Evolutionary conservation across 2,329 filamentous ascomycete genomes (phyloP).

Genomic region (Hypoxylon rubiginosum): DNA sequence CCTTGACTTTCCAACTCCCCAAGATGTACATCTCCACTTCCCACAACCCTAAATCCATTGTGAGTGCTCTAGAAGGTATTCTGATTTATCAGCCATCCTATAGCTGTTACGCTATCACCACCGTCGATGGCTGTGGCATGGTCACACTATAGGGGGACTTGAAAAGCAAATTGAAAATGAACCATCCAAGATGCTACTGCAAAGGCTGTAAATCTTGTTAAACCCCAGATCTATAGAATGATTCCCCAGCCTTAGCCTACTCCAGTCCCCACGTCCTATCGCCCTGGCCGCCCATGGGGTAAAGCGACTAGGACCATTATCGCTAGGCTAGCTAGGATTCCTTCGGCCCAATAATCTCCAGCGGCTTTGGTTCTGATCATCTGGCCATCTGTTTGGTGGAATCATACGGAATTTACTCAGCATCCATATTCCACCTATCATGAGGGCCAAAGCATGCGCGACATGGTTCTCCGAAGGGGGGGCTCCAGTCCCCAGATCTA

Average conservation of each 20-base stretch:
- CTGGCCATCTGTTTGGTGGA: constrained; percentile 42
- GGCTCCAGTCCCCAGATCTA: constrained; percentile 36
- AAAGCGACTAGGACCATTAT: constrained; percentile 20
- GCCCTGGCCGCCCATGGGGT: constrained; percentile 41
- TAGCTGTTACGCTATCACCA: constrained; percentile 2
- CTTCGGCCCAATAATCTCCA: constrained; percentile 30
- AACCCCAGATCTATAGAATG: constrained; percentile 25
- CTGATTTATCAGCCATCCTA: constrained; percentile 4
- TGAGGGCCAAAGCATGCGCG: constrained; percentile 4
- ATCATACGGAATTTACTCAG: constrained; percentile 28
- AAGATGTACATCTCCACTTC: constrained; percentile 30
- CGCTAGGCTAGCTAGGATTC: constrained; percentile 16
- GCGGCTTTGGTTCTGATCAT: constrained; percentile 21
- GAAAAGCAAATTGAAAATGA: not conserved
- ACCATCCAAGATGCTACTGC: not conserved
- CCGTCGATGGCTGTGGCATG: not conserved
- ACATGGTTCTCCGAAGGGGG: constrained; percentile 12
- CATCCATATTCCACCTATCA: constrained; percentile 41
- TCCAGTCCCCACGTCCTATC: constrained; percentile 32
- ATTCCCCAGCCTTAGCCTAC: constrained; percentile 31
- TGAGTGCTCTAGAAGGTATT: constrained; percentile 16
- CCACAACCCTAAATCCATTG: constrained; percentile 33
- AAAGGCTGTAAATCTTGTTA: not conserved
- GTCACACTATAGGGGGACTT: not conserved
- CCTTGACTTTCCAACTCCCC: constrained; percentile 32